phyloP scores from a whole-genome alignment of 2,329 filamentous ascomycete genomes.

The Myrmaecium sp. region DNA sequence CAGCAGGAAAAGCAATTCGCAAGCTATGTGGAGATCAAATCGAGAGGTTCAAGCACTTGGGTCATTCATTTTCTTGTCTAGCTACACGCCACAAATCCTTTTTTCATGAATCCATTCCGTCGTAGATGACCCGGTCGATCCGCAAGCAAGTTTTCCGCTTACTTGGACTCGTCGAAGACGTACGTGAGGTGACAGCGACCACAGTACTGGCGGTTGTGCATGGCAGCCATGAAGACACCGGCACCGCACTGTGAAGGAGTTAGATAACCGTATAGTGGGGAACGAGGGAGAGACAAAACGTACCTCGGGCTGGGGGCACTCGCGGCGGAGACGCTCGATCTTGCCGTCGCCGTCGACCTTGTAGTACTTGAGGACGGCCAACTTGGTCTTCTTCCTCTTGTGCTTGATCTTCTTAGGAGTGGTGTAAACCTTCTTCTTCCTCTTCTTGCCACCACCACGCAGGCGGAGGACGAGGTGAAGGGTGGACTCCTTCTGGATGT shows the following conservation, averaged over 20 bases:
- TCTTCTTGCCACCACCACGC: constrained; percentile 94
- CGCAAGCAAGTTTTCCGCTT: too few species aligned
- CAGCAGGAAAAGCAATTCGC: too few species aligned
- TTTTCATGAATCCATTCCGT: too few species aligned
- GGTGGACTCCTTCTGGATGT: constrained; percentile 99
- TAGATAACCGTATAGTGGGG: not conserved
- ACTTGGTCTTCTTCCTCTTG: constrained; percentile 99
- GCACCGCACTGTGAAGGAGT: constrained; percentile 64
- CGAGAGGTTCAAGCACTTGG: too few species aligned
- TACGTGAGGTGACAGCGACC: constrained; percentile 55
- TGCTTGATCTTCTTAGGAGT: constrained; percentile 99
- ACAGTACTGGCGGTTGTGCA: constrained; percentile 99
- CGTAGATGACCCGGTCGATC: too few species aligned
- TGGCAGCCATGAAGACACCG: constrained; percentile 99
- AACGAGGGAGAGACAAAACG: constrained; percentile 39
- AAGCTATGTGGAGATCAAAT: too few species aligned
- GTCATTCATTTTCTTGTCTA: too few species aligned
- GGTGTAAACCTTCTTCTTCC: constrained; percentile 99
- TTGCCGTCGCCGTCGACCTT: constrained; percentile 99
- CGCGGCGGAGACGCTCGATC: constrained; percentile 96
- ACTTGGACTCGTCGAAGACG: constrained; percentile 51
- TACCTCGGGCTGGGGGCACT: constrained; percentile 69
- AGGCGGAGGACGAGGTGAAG: constrained; percentile 96
- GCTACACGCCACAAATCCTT: too few species aligned
- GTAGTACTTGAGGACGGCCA: constrained; percentile 99